Evolutionary conservation across 2,329 filamentous ascomycete genomes (phyloP).

Genomic region (Sarocladium strictum): DNA sequence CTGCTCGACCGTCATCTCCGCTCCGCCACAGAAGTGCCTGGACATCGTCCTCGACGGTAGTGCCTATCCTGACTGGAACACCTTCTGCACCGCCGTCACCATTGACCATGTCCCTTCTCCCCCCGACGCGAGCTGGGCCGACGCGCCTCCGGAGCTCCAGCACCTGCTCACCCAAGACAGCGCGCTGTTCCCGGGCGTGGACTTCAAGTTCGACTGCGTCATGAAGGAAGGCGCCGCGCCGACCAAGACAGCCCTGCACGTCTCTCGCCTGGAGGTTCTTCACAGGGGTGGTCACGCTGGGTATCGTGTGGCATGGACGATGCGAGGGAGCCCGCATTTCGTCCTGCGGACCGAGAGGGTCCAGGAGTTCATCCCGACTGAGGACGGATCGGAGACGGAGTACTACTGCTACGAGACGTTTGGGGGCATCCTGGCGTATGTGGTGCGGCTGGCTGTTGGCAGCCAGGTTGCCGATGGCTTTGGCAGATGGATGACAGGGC

Average conservation of each 20-base stretch:
- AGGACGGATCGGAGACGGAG: conserved; percentile 24
- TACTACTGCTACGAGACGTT: conserved; percentile 41
- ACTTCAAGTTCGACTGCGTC: conserved; percentile 8
- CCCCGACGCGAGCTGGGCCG: not conserved
- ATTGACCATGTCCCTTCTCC: not conserved
- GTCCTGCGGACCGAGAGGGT: conserved; percentile 33
- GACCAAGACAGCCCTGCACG: conserved; percentile 14
- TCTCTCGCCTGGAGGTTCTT: conserved; percentile 25
- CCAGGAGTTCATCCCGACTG: conserved; percentile 32
- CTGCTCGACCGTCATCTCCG: not conserved
- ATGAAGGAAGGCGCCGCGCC: not conserved
- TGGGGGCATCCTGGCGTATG: conserved; percentile 29
- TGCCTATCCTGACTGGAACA: not conserved
- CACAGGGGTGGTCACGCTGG: conserved; percentile 23
- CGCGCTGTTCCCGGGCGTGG: not conserved
- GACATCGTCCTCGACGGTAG: not conserved
- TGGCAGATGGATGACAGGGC: conserved; percentile 30
- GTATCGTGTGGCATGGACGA: conserved; percentile 34
- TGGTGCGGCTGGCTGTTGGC: conserved; percentile 26
- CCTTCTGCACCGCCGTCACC: not conserved
- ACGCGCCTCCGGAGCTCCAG: not conserved
- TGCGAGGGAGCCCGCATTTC: conserved; percentile 21
- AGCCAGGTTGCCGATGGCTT: conserved; percentile 27
- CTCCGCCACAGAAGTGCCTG: not conserved
- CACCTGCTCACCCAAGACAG: not conserved